Percentiles rank a stretch among this genome's conserved stretches.
Conservation (phyloP, 169 alveolate species). For the Neospora caninum region DNA sequence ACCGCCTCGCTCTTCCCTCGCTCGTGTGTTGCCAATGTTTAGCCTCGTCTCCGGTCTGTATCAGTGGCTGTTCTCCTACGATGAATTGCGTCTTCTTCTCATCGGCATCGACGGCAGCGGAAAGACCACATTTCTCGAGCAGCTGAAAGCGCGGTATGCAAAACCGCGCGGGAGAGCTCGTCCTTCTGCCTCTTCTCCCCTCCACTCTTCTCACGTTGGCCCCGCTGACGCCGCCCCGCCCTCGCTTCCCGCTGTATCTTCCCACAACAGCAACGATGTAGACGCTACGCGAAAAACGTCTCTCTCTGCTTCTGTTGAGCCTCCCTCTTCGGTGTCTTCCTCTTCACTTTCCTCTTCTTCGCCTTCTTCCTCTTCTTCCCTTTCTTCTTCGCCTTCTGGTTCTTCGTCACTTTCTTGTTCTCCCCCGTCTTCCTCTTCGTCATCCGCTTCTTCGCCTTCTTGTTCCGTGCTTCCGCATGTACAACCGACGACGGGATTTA, state of each 20-base stretch:
- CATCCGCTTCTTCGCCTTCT: not conserved
- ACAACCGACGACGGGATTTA: not conserved
- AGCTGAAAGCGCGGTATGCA: conserved; percentile 12
- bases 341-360: not conserved
- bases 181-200: not conserved
- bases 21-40: conserved; percentile 1
- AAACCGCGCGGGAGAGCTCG: not conserved
- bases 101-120: conserved; percentile 55
- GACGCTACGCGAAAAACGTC: not conserved
- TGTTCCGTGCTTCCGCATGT: not conserved
- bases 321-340: not conserved
- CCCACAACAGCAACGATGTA: not conserved
- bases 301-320: not conserved
- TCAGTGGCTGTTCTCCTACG: conserved; percentile 40
- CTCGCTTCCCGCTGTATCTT: not conserved
- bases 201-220: too few relatives aligned
- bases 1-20: not conserved
- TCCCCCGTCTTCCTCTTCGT: not conserved
- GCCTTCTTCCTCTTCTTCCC: not conserved
- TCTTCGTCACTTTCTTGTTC: too few relatives aligned
- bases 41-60: conserved; percentile 34
- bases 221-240: not conserved
- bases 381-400: not conserved
- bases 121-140: conserved; percentile 49
- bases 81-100: conserved; percentile 46